phyloP scores from a whole-genome alignment of 441 rosid genomes.

The Capsella rubella region DNA sequence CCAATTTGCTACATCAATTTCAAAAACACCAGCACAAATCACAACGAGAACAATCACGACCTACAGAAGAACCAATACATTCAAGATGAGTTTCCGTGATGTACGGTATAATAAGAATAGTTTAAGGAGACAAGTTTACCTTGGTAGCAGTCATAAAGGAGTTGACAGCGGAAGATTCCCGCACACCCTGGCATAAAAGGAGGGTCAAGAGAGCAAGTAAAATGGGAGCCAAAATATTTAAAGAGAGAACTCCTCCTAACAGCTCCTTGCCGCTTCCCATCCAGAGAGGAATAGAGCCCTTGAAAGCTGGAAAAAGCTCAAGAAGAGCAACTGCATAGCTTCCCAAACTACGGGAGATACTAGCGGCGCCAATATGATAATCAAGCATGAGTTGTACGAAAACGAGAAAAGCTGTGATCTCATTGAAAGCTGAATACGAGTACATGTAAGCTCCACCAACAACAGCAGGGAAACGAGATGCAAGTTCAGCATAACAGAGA shows the following conservation, averaged over 20 bases:
- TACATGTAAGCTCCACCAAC: conserved; percentile 99
- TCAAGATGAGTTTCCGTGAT: background rate
- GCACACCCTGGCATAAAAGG: conserved; percentile 77
- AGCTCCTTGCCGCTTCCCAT: conserved; percentile 87
- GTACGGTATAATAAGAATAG: background rate
- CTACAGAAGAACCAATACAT: conserved; percentile 50
- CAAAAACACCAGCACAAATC: conserved; percentile 79
- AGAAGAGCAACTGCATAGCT: conserved; percentile 75
- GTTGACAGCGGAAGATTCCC: conserved; percentile 82
- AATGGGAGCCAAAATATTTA: conserved; percentile 80
- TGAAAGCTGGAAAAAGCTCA: conserved; percentile 76
- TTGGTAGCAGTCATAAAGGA: conserved; percentile 80
- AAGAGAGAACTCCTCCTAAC: conserved; percentile 84
- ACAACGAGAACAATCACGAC: conserved; percentile 80
- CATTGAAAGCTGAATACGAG: conserved; percentile 87
- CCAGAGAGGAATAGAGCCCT: conserved; percentile 75
- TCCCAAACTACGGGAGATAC: conserved; percentile 92
- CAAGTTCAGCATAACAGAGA: conserved; percentile 93
- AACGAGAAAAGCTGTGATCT: conserved; percentile 90
- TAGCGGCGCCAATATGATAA: conserved; percentile 97
- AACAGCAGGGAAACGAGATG: conserved; percentile 93
- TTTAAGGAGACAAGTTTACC: conserved; percentile 47
- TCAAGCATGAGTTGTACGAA: conserved; percentile 94
- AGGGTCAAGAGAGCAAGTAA: conserved; percentile 73
- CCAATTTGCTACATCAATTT: conserved; percentile 91